Evolutionary conservation across 805 yeast species (phyloP), one percentile per base, ranked within the genome.

Genomic region (Metschnikowia continentalis): DNA sequence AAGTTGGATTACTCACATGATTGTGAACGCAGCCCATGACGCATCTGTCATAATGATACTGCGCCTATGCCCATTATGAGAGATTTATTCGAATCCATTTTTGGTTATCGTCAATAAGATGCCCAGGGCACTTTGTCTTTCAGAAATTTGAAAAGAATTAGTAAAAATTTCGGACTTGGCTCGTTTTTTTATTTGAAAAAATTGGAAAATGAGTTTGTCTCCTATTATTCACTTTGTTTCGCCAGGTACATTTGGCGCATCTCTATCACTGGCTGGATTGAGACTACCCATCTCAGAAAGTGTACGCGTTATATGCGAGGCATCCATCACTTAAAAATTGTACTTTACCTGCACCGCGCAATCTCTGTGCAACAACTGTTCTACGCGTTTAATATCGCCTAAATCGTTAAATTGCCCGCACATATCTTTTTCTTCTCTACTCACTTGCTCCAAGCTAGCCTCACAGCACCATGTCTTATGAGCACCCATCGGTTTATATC

Each of bases 401-500:
- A 54, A 56, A 46, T 48, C 55, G 60, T 52, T 56, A 53, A 52
- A 58, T 56, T 56, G 57, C 53, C 54, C 60, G 57, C 59, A 52
- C 54, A 50, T 52, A 51, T 51, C 42, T 51, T 52, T 52, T 52
- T 52, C 54, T 48, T 53, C 42, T 47, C 45, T 48, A 43, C 39
- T 52, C 52, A 26, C 35, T 42, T 41, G 48, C 54, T 44, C 43
- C 15, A 44, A 44, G 40, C 40, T 48, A 17, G 33, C 39, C 48
- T 47, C 38, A 42, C 49, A 23, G 26, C 42, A 49, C 37, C 42
- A 68, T 68, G 72, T 61, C 71, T 41, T 53, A 50, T 47, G 68
- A 60, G 52, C 69, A 64, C 42, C 74, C 76, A 32, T 61, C 64
- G 58, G 77, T 74, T 53, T 74, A 69, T 60, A 71, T 74, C 49